Evolutionary conservation across 202 grass and related monocot genomes (phyloP).

Genomic region (Carex arenaria): DNA sequence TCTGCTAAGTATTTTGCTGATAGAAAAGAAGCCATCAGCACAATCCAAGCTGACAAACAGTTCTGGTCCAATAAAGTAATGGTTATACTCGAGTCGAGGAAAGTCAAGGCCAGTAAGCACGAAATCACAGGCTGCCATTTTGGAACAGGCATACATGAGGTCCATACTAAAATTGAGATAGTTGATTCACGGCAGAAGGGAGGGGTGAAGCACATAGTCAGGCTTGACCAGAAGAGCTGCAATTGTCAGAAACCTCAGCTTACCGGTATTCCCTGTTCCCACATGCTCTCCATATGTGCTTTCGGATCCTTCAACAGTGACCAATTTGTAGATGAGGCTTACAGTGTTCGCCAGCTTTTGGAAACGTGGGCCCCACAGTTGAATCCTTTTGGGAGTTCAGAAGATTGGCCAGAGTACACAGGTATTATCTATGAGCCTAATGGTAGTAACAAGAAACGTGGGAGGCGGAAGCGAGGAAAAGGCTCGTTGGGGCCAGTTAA

Average conservation of each 20-base stretch:
- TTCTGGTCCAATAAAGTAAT: conserved; percentile 17
- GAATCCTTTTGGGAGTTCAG: neutral
- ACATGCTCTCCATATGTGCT: conserved; percentile 11
- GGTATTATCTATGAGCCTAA: conserved; percentile 10
- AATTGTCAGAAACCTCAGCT: conserved; percentile 18
- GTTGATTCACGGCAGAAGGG: conserved; percentile 15
- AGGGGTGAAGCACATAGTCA: conserved; percentile 8
- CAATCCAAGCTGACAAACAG: conserved; percentile 10
- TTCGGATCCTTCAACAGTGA: neutral
- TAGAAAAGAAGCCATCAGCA: neutral
- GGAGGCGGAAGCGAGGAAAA: conserved; percentile 3
- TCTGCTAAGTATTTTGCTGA: conserved; percentile 19
- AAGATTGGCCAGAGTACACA: conserved; percentile 7
- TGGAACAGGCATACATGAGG: conserved; percentile 1
- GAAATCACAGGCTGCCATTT: conserved; percentile 14
- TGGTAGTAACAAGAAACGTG: conserved; percentile 15
- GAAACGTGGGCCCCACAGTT: neutral
- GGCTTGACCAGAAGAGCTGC: conserved; percentile 1
- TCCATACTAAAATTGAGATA: conserved; percentile 8
- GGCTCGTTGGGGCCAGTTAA: neutral
- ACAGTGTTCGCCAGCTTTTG: neutral
- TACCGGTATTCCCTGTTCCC: conserved; percentile 10
- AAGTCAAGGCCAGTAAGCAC: conserved; percentile 13
- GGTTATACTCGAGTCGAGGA: neutral
- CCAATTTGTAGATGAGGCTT: conserved; percentile 9